Evolutionary conservation across 164 flowering plant species (phyloP).

Genomic region (Echeveria elegans): DNA sequence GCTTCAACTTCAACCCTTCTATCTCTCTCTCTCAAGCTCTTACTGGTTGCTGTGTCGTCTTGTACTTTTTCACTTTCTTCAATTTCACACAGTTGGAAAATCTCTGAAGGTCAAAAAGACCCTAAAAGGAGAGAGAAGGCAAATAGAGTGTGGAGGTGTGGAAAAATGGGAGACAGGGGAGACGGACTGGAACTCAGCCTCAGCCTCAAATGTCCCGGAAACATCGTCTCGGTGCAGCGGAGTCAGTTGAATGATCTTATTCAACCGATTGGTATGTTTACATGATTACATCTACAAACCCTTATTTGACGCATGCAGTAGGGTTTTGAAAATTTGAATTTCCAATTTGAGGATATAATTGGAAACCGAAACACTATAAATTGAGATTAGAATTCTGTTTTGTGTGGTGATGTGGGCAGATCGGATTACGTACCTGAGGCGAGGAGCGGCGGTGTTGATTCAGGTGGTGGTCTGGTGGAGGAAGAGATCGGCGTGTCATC

Average conservation of each 20-base stretch:
- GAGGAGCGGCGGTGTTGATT: slow-evolving; percentile 1
- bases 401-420: neutral
- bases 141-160: slow-evolving; percentile 11
- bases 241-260: neutral
- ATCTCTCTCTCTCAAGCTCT: neutral
- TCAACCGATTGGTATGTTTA: neutral
- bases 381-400: no score
- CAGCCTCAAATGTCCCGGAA: no score
- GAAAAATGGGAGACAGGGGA: slow-evolving; percentile 15
- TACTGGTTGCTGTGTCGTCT: neutral
- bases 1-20: no score
- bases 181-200: slow-evolving; percentile 37
- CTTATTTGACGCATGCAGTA: neutral
- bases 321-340: neutral
- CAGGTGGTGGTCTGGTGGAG: slow-evolving; percentile 36
- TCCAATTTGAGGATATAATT: neutral
- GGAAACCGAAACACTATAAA: no score
- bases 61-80: neutral
- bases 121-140: no score
- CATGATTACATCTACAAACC: slow-evolving; percentile 1
- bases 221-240: slow-evolving; percentile 9
- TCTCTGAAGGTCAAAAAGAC: neutral
- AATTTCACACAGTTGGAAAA: neutral
- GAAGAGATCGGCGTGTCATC: slow-evolving; percentile 63
- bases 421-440: slow-evolving; percentile 1